A percentile compares a stretch with the other conserved stretches of the same genome.
phyloP scores from a whole-genome alignment of 305 asterid genomes.

The Fraxinus paxiana region DNA sequence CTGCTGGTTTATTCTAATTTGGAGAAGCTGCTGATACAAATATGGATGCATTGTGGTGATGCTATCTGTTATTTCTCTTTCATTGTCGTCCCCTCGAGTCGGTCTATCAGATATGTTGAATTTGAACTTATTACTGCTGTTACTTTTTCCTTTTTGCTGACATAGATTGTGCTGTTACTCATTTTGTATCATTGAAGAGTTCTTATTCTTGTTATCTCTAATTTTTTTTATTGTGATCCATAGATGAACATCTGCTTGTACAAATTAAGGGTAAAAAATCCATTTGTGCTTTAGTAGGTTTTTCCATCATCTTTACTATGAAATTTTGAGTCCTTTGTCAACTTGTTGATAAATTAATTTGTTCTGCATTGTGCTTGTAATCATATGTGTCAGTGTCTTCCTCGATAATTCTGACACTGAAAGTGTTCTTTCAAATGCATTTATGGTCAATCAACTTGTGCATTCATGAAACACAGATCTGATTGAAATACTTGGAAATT shows the following conservation, averaged over 20 bases:
- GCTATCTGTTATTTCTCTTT: not conserved
- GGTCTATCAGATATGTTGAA: not conserved
- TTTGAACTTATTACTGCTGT: not conserved
- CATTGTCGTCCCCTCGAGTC: not conserved
- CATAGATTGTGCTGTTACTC: not conserved
- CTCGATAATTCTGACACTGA: not conserved
- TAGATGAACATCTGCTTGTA: not conserved
- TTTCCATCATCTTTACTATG: not conserved
- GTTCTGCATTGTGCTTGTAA: not conserved
- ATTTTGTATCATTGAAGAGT: not conserved
- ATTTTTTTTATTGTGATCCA: not conserved
- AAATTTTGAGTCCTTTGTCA: not conserved
- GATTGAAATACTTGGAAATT: not conserved
- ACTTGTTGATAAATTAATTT: not conserved
- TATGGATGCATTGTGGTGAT: not conserved
- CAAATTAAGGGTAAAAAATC: not conserved
- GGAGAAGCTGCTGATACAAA: not conserved
- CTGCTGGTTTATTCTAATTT: not conserved
- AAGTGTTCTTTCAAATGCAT: not conserved
- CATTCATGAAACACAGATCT: not conserved
- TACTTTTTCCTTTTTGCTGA: not conserved
- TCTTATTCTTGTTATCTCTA: not conserved
- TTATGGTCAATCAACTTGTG: conserved; percentile 1
- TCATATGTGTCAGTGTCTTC: not conserved
- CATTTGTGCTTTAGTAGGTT: not conserved